These are phyloP conservation scores for Ilyonectria sp. DNA, from an alignment of 2,329 filamentous ascomycete species.

Conservation along the genomic window DNA sequence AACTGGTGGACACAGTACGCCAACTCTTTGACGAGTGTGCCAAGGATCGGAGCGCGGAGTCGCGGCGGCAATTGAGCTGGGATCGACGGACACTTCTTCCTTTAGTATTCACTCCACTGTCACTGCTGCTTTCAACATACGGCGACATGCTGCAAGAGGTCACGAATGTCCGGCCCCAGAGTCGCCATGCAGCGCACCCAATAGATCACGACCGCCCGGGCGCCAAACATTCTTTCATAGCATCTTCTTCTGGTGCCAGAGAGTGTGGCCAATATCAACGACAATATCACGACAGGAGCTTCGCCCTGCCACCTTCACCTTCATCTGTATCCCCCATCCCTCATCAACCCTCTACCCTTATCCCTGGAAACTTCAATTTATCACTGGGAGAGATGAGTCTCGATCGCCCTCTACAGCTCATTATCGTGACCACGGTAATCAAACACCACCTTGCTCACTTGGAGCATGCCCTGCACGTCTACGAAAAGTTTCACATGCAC, in stretches of 20 bases:
- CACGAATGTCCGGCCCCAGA: neutral
- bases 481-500: neutral
- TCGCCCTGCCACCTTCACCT: neutral
- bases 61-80: too few species aligned
- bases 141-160: neutral
- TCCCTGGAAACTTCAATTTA: neutral
- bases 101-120: neutral
- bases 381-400: neutral
- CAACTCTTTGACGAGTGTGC: neutral
- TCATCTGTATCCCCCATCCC: neutral
- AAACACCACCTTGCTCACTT: neutral
- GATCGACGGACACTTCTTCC: neutral
- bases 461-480: neutral
- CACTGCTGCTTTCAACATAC: neutral
- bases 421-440: neutral
- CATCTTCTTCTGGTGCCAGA: too few species aligned
- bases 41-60: neutral
- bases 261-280: too few species aligned
- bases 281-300: neutral
- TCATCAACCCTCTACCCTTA: neutral
- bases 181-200: neutral
- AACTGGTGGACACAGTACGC: neutral
- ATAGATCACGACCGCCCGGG: too few species aligned
- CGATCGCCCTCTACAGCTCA: neutral
- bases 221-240: too few species aligned